phyloP scores from a whole-genome alignment of 768 basidiomycete genomes.

The Hebeloma cylindrosporum region DNA sequence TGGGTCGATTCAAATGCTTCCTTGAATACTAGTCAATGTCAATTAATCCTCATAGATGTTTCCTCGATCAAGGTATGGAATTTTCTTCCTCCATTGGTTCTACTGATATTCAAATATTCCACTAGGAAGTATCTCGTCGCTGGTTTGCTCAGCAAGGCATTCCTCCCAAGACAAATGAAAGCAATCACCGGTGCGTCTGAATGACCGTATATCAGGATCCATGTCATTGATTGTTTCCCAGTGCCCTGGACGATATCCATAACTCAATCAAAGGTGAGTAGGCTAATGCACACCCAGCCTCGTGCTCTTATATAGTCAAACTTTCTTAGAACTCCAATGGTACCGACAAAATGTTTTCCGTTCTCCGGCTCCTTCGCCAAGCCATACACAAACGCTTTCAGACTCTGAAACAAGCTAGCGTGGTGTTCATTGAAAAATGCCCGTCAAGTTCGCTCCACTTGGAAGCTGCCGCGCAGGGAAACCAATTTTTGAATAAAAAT shows the following conservation, averaged over 20 bases:
- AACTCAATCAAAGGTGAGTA: slow-evolving; percentile 67
- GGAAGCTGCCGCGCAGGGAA: too few species aligned
- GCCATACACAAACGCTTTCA: background rate
- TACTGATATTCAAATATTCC: slow-evolving; percentile 1
- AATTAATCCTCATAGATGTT: slow-evolving; percentile 55
- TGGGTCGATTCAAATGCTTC: slow-evolving; percentile 39
- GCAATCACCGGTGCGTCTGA: slow-evolving; percentile 54
- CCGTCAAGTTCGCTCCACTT: too few species aligned
- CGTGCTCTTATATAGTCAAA: background rate
- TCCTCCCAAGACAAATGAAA: slow-evolving; percentile 35
- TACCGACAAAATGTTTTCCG: slow-evolving; percentile 77
- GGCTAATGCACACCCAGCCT: background rate
- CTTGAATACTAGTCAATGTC: too few species aligned
- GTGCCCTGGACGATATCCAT: slow-evolving; percentile 81
- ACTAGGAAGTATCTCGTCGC: slow-evolving; percentile 68
- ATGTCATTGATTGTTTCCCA: slow-evolving; percentile 26
- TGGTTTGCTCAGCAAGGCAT: slow-evolving; percentile 56
- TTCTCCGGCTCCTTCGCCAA: slow-evolving; percentile 2
- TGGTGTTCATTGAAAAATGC: too few species aligned
- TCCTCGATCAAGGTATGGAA: slow-evolving; percentile 72
- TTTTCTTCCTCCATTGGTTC: background rate
- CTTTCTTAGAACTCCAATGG: slow-evolving; percentile 68
- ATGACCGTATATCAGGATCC: background rate
- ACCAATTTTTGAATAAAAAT: slow-evolving; percentile 13
- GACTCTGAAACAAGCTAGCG: too few species aligned